Conservation (phyloP, 768 basidiomycete species). For the Lyophyllum shimeji region DNA sequence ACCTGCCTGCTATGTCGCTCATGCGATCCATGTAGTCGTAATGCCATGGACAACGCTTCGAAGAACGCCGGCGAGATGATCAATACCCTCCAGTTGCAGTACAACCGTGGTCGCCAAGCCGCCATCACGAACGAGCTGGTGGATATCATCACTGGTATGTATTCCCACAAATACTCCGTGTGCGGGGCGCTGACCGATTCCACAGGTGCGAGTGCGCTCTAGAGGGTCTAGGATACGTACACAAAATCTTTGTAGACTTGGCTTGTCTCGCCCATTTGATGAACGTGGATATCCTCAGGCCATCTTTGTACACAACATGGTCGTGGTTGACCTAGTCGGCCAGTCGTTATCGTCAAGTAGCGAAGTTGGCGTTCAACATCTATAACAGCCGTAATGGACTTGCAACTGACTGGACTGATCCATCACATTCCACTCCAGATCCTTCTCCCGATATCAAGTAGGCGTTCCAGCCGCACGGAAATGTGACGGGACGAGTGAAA, state of each 20-base stretch:
- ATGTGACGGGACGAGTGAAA: too few species aligned
- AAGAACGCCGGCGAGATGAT: conserved; percentile 99
- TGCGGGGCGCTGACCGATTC: neutral
- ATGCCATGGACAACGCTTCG: conserved; percentile 99
- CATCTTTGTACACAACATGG: neutral
- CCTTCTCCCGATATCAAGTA: too few species aligned
- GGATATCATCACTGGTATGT: conserved; percentile 86
- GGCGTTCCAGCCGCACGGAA: too few species aligned
- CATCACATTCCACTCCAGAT: too few species aligned
- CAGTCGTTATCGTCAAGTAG: too few species aligned
- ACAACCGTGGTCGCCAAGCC: conserved; percentile 98
- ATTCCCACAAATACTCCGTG: neutral
- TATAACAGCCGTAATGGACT: too few species aligned
- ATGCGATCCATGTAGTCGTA: conserved; percentile 55
- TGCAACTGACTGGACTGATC: too few species aligned
- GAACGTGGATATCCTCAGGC: neutral
- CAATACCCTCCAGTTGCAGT: conserved; percentile 81
- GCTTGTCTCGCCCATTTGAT: neutral
- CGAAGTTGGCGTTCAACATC: too few species aligned
- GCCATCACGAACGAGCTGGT: conserved; percentile 96
- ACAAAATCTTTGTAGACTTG: conserved; percentile 15
- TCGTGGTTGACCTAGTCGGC: neutral
- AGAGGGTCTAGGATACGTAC: conserved; percentile 16
- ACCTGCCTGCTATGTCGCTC: neutral
- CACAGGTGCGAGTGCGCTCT: conserved; percentile 46